Evolutionary conservation across 352 stramenopile species (phyloP), one percentile per base, ranked within the genome.

Genomic region (Phytopythium kandeliae): DNA sequence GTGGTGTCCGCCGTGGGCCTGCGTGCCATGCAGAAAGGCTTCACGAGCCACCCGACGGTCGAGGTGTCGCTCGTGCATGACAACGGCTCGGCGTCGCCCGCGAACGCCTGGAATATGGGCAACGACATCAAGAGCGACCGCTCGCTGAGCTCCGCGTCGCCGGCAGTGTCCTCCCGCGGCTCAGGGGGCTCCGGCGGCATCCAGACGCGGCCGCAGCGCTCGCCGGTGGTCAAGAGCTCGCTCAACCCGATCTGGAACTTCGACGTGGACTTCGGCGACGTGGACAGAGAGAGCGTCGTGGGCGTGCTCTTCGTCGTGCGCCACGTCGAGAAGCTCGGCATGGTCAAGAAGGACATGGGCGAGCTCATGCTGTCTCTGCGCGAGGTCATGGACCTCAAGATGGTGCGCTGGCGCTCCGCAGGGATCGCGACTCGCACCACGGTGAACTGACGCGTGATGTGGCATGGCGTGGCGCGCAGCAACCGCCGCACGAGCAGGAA

Each of bases 221-320:
- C 72, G 22, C 71, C 63, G 33, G 55, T 88, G 36, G 67, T 88
- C 47, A 83, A 81, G 67, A 86, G 68, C 46, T 84, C 79, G 36
- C 67, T 90, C 21, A 88, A 90, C 56, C 79, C 79, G 33, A 85
- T 88, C 47, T 90, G 79, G 79, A 85, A 88, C 58, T 77, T 90
- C 41, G 74, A 88, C 54, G 74, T 87, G 40, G 79, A 90, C 59
- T 90, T 90, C 63, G 79, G 79, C 24, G 76, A 88, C 54, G 74
- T 87, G 19, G 76, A 88, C 55, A 75, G 64, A 8, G 74, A 88
- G 28, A 72, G 61, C 37, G 75, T 88, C 43, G 59, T 86, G 38
- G 79, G 79, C 25, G 79, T 90, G 44, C 56, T 81, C 36, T 77
- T 88, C 49, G 75, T 78, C 15, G 77, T 90, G 35, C 68, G 69